Evolutionary conservation across 495 filamentous ascomycete genomes (phyloP).

Genomic region (Tuber magnatum): DNA sequence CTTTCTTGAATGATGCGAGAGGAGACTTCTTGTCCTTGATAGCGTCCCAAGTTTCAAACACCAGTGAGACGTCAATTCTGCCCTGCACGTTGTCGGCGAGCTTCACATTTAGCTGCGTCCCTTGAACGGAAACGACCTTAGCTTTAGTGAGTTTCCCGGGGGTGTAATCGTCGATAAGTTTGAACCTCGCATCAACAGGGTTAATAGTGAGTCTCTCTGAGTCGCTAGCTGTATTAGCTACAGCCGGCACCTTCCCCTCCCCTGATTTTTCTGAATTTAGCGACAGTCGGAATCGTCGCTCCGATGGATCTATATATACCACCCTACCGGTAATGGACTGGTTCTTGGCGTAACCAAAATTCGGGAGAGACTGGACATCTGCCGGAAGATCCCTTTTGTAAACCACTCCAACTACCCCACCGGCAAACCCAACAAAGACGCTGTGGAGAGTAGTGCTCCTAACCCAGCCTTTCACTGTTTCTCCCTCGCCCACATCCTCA

Average conservation of each 20-base stretch:
- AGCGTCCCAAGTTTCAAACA: constrained; percentile 80
- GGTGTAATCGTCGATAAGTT: constrained; percentile 59
- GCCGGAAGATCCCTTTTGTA: constrained; percentile 65
- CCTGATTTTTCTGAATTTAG: constrained; percentile 45
- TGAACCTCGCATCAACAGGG: constrained; percentile 61
- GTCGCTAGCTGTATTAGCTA: constrained; percentile 27
- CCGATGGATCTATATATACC: constrained; percentile 55
- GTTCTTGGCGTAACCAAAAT: constrained; percentile 66
- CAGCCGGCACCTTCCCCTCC: constrained; percentile 42
- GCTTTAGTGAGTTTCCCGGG: constrained; percentile 74
- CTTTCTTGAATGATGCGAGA: constrained; percentile 60
- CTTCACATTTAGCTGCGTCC: constrained; percentile 83
- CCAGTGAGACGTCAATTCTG: constrained; percentile 78
- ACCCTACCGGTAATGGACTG: constrained; percentile 67
- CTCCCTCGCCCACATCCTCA: constrained; percentile 61
- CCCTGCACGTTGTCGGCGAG: constrained; percentile 86
- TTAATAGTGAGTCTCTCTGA: constrained; percentile 47
- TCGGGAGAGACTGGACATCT: constrained; percentile 57
- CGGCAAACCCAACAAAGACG: constrained; percentile 74
- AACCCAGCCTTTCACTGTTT: constrained; percentile 70
- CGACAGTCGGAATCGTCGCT: constrained; percentile 56
- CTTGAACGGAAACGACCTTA: constrained; percentile 68
- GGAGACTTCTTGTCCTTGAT: constrained; percentile 76
- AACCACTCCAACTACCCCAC: constrained; percentile 66
- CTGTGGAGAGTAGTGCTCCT: constrained; percentile 70